Evolutionary conservation across 116 monocot genomes (phyloP), one percentile per base, ranked within the genome.

Genomic region (Papilionanthe hybrid): DNA sequence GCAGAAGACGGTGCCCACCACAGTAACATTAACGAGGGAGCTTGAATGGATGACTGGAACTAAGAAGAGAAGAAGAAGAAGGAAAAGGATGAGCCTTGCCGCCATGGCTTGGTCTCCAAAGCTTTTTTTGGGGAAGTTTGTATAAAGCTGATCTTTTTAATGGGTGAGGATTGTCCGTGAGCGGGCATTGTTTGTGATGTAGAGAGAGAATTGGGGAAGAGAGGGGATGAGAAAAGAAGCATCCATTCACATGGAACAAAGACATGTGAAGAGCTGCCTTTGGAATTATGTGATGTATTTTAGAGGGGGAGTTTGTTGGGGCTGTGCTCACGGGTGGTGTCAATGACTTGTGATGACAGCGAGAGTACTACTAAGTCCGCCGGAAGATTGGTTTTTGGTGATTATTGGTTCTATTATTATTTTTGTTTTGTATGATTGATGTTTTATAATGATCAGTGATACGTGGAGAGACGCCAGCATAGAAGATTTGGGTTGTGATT

Each of bases 1-100:
- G 77, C 93, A 96, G 92, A 89, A 96, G 86, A 96, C 96, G 20
- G 89, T 82, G 76, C 96, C 96, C 0, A 93, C 87, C 1, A 96
- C 87, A 19, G 96, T 96, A 79, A 96, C 86, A 77, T 93, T 93
- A 67, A 79, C 83, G 47, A 74, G 55, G 10, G 77, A 72, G 27
- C 30, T 58, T 28, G 28, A 37, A 12, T 68, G 45, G 13, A 72
- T 29, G 82, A 32, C 42, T 53, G 76, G 75, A 11, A 44, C 76
- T 53, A 55, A 92, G 79, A 23, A 63, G 7, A 30, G 78, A 63
- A 22, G 47, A 22, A 56, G 77, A 60, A 85, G 32, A 50, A 82
- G 22, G n/a, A 58, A 27, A 22, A 83, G 53, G 72, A 85, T 19
- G 53, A 79, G 8, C 47, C 20, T 43, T 43, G 42, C 58, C 77